Evolutionary conservation across 2,329 filamentous ascomycete genomes (phyloP).

Genomic region (Colletotrichum spinosum): DNA sequence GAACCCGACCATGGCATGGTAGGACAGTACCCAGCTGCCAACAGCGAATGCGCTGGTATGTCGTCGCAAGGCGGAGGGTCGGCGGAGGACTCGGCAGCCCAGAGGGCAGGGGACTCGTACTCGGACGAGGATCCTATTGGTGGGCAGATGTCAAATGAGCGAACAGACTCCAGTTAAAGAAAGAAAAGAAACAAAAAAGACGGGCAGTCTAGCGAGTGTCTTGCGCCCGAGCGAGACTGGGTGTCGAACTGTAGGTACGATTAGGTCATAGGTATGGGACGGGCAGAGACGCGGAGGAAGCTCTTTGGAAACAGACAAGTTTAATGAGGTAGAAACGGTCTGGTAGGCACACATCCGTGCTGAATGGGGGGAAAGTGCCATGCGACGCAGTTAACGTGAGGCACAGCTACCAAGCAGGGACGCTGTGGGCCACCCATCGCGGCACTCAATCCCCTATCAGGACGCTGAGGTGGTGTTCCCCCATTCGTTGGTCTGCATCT

Average conservation of each 20-base stretch:
- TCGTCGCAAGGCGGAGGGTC: not conserved
- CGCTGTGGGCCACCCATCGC: no score
- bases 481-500: constrained; percentile 24
- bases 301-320: constrained; percentile 5
- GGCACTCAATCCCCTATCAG: constrained; percentile 33
- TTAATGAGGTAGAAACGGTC: not conserved
- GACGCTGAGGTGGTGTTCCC: constrained; percentile 6
- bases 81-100: not conserved
- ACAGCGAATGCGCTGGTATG: constrained; percentile 33
- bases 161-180: not conserved
- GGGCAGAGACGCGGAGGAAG: constrained; percentile 23
- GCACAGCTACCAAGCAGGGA: no score
- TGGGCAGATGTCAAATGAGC: not conserved
- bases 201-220: constrained; percentile 22
- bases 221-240: constrained; percentile 16
- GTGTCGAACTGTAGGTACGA: constrained; percentile 21
- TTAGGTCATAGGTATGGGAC: no score
- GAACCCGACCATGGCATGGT: constrained; percentile 69
- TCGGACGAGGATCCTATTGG: not conserved
- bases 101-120: not conserved
- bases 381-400: no score
- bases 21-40: constrained; percentile 41
- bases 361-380: constrained; percentile 21
- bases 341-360: constrained; percentile 10
- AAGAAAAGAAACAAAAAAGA: constrained; percentile 14